These are phyloP conservation scores for Shiraia sp. DNA, from an alignment of 2,329 filamentous ascomycete genomes.

Conservation along the genomic window DNA sequence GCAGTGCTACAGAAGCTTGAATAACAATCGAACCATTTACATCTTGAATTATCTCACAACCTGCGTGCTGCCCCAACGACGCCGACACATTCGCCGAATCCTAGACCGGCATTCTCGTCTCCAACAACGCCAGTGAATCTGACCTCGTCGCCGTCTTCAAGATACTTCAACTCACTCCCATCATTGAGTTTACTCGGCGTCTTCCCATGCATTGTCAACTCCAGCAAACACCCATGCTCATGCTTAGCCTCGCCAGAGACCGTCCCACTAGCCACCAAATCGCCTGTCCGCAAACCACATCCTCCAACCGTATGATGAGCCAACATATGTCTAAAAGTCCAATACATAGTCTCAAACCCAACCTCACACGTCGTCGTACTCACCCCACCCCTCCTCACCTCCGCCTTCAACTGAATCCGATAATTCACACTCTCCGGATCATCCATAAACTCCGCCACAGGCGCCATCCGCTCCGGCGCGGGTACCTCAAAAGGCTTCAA, in stretches of 20 bases:
- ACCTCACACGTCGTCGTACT: conserved; percentile 31
- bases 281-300: conserved; percentile 48
- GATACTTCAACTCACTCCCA: conserved; percentile 40
- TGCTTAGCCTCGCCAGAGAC: conserved; percentile 45
- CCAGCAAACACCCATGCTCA: conserved; percentile 50
- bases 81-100: conserved; percentile 48
- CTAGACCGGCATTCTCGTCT: conserved; percentile 37
- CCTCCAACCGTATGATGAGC: conserved; percentile 50
- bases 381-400: conserved; percentile 22
- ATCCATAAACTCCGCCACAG: conserved; percentile 30
- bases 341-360: conserved; percentile 48
- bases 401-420: conserved; percentile 25
- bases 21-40: no score
- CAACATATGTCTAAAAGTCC: conserved; percentile 52
- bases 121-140: conserved; percentile 42
- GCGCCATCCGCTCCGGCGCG: conserved; percentile 23
- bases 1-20: conserved; percentile 3
- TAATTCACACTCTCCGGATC: conserved; percentile 29
- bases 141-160: conserved; percentile 49
- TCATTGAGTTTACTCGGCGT: conserved; percentile 29
- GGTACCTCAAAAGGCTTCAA: conserved; percentile 45
- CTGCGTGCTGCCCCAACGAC: conserved; percentile 39
- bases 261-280: conserved; percentile 51
- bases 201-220: conserved; percentile 45
- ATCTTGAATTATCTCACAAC: no score